Percentiles rank a stretch among this genome's conserved stretches.
These are phyloP conservation scores for Lentinula sp. DNA, from an alignment of 768 basidiomycete genomes.

Conservation along the genomic window DNA sequence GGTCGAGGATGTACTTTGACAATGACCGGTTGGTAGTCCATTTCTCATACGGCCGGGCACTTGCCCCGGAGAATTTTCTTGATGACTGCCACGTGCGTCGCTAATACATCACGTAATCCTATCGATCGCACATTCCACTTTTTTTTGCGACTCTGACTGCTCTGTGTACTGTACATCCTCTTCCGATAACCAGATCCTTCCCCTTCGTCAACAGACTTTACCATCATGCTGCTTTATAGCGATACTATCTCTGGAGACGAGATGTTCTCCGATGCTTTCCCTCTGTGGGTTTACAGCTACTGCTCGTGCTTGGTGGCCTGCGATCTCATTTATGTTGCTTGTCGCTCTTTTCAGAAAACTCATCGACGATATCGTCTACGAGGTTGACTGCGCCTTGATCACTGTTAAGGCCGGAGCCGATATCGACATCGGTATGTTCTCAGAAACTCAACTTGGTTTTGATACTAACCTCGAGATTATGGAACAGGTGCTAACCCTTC, in stretches of 20 bases:
- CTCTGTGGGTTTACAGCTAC: slow-evolving; percentile 45
- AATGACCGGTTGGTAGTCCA: slow-evolving; percentile 81
- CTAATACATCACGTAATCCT: background rate
- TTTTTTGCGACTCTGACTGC: slow-evolving; percentile 8
- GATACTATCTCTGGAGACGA: slow-evolving; percentile 80
- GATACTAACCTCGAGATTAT: background rate
- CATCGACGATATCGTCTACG: slow-evolving; percentile 75
- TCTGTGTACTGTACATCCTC: slow-evolving; percentile 6
- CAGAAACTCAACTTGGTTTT: background rate
- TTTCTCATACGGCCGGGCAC: background rate
- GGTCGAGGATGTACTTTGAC: slow-evolving; percentile 54
- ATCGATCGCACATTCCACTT: slow-evolving; percentile 22
- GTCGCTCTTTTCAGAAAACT: slow-evolving; percentile 47
- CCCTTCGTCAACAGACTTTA: slow-evolving; percentile 8
- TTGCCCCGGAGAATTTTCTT: background rate
- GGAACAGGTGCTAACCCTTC: slow-evolving; percentile 85
- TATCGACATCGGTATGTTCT: slow-evolving; percentile 75
- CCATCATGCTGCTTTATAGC: slow-evolving; percentile 65
- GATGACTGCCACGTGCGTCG: background rate
- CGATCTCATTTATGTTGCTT: background rate
- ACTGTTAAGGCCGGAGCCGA: slow-evolving; percentile 68
- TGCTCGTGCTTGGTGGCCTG: background rate
- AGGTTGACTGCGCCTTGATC: slow-evolving; percentile 78
- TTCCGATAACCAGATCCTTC: slow-evolving; percentile 14
- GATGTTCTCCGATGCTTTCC: slow-evolving; percentile 93